A percentile compares a stretch with the other conserved stretches of the same genome.
Conservation (phyloP, 768 basidiomycete species). For the Kwoniella sp. region DNA sequence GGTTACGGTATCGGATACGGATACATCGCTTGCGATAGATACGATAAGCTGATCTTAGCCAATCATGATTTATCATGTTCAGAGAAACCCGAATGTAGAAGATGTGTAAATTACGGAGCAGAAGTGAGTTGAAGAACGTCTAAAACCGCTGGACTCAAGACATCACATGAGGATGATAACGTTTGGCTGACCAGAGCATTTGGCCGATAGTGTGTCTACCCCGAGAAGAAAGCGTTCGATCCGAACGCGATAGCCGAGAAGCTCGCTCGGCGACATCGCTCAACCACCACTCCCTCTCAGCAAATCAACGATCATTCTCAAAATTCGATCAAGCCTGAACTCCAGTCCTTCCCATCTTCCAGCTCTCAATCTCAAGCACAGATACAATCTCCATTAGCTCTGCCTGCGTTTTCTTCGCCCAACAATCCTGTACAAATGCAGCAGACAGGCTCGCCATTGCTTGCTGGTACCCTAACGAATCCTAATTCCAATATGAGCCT, state of each 20-base stretch:
- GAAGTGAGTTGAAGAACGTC: constrained; percentile 15
- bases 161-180: no score
- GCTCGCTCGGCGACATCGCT: constrained; percentile 20
- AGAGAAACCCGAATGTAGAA: constrained; percentile 24
- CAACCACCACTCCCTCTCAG: background rate
- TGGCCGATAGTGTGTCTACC: constrained; percentile 27
- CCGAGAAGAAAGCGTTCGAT: constrained; percentile 34
- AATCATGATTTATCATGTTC: background rate
- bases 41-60: background rate
- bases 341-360: background rate
- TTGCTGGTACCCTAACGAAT: background rate
- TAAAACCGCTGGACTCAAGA: background rate
- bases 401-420: background rate
- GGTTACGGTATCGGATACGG: no score
- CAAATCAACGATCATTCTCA: background rate
- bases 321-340: background rate
- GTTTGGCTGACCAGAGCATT: background rate
- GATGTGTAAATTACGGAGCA: constrained; percentile 24
- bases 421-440: background rate
- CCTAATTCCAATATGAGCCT: background rate
- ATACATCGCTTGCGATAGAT: background rate
- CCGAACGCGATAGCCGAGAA: constrained; percentile 19
- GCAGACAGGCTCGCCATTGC: background rate
- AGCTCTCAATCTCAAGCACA: background rate
- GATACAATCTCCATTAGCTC: background rate